phyloP scores from a whole-genome alignment of 2,329 filamentous ascomycete species.

The Cercospora sojina region DNA sequence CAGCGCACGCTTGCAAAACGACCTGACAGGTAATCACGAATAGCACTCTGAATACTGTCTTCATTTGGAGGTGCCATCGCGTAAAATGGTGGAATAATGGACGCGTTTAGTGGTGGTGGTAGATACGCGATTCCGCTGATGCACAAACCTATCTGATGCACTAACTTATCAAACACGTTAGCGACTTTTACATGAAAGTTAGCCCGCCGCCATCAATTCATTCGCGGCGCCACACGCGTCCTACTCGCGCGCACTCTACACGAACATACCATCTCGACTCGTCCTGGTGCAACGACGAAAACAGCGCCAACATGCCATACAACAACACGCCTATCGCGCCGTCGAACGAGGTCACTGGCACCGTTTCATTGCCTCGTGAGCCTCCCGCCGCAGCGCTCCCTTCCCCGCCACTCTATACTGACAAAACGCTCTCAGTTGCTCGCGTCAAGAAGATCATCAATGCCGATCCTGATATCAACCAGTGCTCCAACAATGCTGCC shows the following conservation, averaged over 20 bases:
- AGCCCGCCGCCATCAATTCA: not conserved
- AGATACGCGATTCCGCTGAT: too few relatives aligned
- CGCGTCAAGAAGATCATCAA: slow-evolving; percentile 94
- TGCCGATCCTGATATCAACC: slow-evolving; percentile 78
- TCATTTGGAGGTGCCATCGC: too few relatives aligned
- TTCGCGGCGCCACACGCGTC: slow-evolving; percentile 1
- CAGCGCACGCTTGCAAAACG: too few relatives aligned
- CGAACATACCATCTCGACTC: not conserved
- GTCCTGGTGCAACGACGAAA: not conserved
- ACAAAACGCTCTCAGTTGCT: slow-evolving; percentile 61
- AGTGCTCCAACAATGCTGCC: slow-evolving; percentile 89
- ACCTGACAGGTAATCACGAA: too few relatives aligned
- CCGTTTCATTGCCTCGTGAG: slow-evolving; percentile 81
- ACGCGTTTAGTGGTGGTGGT: too few relatives aligned
- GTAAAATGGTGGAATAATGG: too few relatives aligned
- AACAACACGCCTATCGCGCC: slow-evolving; percentile 82
- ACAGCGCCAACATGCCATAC: slow-evolving; percentile 69
- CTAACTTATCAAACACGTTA: too few relatives aligned
- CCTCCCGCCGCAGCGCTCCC: slow-evolving; percentile 23
- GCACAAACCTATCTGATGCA: too few relatives aligned
- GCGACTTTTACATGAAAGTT: slow-evolving; percentile 11
- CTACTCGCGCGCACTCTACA: not conserved
- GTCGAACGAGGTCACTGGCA: slow-evolving; percentile 77
- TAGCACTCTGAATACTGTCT: too few relatives aligned
- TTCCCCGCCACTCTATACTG: not conserved